Base-by-base conservation (phyloP, 257 asterid species). In the Fraxinus anomala region DNA sequence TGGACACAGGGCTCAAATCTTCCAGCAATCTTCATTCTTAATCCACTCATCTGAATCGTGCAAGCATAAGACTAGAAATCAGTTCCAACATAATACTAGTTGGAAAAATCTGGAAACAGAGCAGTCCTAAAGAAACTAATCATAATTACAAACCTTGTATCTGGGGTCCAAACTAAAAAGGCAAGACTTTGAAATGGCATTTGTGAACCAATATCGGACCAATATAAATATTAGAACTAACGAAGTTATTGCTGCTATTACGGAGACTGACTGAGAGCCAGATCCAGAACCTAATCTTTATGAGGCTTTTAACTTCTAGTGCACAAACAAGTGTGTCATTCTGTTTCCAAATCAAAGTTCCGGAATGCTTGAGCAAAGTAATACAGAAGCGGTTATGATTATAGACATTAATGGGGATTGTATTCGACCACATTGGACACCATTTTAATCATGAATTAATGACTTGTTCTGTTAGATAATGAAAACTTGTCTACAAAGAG, bases 1-100 rank as follows among this genome's bases (percentile, higher is more conserved):
- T 96, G 99, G 54, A 80, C 86, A 85, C 99, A 96, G 39, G 92
- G 94, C 79, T 88, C 87, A 87, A 96, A 96, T 86, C 99, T 89
- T 77, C 97, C 99, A 82, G 99, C 97, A 72, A 96, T 83, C 89
- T 96, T 96, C 92, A 96, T 96, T 88, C 98, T 89, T 79, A 91
- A 84, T 78, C 98, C 97, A 77, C 98, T 96, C 96, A 92, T 92
- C 99, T 96, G 92, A 56, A 72, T 68, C 69, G 86, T 68, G 66
- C 75, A 82, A 24, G 75, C 63, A 79, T n/a, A 80, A 40, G 36
- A 40, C 78, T 79, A 79, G 61, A 21, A 67, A 59, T 80, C 61
- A 75, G 78, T 73, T 75, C 26, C 44, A 67, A 73, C 61, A 56
- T 40, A 8, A 63, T 8, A 63, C 69, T 24, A 9, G 31, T 61